Conservation (phyloP, 306 rosid species). For the Trichosanthes truncata region DNA sequence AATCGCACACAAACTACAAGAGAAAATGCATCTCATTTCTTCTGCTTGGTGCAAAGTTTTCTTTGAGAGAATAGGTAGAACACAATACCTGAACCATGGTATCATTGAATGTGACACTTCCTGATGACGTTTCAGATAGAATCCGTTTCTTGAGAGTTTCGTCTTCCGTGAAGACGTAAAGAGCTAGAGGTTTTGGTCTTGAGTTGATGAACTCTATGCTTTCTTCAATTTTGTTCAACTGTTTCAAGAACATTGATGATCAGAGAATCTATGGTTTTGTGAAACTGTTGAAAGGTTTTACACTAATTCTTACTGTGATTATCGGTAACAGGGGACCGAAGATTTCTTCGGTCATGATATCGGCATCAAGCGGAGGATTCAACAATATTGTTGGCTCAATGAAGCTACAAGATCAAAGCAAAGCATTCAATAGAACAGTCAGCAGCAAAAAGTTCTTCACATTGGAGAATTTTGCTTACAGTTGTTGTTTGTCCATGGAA, state of each 20-base stretch:
- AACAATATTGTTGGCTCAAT: conserved; percentile 82
- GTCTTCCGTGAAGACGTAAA: conserved; percentile 74
- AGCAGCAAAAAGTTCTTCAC: neutral
- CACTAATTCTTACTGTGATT: conserved; percentile 54
- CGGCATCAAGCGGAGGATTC: conserved; percentile 70
- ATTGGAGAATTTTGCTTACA: conserved; percentile 30
- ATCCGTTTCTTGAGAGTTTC: conserved; percentile 47
- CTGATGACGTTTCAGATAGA: conserved; percentile 73
- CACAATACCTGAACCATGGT: conserved; percentile 56
- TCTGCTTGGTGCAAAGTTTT: neutral
- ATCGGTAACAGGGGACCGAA: conserved; percentile 88
- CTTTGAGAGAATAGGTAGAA: neutral
- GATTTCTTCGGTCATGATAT: conserved; percentile 75
- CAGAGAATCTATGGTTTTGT: neutral
- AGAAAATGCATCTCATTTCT: neutral
- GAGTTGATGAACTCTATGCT: conserved; percentile 62
- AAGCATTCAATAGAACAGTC: neutral
- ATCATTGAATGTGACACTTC: conserved; percentile 76
- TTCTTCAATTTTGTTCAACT: conserved; percentile 63
- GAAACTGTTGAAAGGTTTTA: neutral
- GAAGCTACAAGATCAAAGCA: conserved; percentile 34
- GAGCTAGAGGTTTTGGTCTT: conserved; percentile 75
- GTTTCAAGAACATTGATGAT: neutral
- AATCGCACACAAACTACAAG: conserved; percentile 45
- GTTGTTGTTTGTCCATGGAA: conserved; percentile 43